Evolutionary conservation across 2,329 filamentous ascomycete genomes (phyloP).

Genomic region (Colletotrichum spaethianum): DNA sequence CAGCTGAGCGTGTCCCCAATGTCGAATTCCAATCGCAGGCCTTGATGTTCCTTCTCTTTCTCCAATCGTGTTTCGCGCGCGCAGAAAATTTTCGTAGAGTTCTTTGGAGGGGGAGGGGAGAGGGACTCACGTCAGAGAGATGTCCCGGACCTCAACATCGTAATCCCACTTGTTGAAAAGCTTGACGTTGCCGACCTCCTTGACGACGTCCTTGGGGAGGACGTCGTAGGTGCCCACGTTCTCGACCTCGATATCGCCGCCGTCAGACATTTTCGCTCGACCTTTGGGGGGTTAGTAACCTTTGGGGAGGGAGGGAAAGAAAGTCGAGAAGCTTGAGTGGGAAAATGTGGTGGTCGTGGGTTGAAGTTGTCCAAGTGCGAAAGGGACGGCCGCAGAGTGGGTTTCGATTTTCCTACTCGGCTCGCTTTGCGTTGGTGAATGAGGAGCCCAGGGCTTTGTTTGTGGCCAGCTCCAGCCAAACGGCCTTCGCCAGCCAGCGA

Average conservation of each 20-base stretch:
- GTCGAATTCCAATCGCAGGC: conserved; percentile 27
- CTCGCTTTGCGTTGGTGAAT: conserved; percentile 18
- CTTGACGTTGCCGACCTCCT: conserved; percentile 93
- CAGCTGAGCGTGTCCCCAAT: conserved; percentile 1
- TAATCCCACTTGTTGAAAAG: conserved; percentile 98
- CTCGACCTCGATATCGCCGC: conserved; percentile 94
- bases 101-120: neutral
- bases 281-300: conserved; percentile 40
- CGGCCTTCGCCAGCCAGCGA: conserved; percentile 41
- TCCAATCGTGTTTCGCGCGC: conserved; percentile 37
- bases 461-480: conserved; percentile 9
- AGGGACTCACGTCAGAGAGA: conserved; percentile 88
- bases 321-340: conserved; percentile 38
- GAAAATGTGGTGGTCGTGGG: conserved; percentile 43
- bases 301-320: conserved; percentile 30
- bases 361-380: conserved; percentile 41
- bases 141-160: conserved; percentile 99
- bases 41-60: conserved; percentile 37
- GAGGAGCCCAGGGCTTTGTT: conserved; percentile 22
- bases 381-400: conserved; percentile 29
- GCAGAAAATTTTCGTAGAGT: neutral
- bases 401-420: conserved; percentile 38
- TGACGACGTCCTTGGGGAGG: conserved; percentile 92
- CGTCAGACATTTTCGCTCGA: conserved; percentile 86
- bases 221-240: conserved; percentile 81